Conservation (phyloP, 768 basidiomycete species). For the Pseudohyphozyma bogoriensis region DNA sequence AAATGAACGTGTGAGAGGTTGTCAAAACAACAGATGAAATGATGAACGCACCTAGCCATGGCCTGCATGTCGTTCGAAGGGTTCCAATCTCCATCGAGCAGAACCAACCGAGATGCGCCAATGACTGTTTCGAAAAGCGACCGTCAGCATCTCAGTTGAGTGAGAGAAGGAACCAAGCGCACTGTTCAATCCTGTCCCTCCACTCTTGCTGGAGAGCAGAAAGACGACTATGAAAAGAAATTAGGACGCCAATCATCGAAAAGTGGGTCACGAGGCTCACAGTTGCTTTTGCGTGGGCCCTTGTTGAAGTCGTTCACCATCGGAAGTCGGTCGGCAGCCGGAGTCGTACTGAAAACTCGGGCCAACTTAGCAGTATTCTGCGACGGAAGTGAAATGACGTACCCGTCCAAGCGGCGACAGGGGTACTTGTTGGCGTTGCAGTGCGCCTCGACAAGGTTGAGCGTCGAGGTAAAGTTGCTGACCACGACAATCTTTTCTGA, state of each 20-base stretch:
- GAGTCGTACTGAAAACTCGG: slow-evolving; percentile 17
- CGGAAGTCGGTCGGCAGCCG: slow-evolving; percentile 59
- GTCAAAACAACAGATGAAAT: background rate
- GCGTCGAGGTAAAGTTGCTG: slow-evolving; percentile 91
- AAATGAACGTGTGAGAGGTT: background rate
- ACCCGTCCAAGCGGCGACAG: slow-evolving; percentile 82
- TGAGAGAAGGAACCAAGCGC: slow-evolving; percentile 26
- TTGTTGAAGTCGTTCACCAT: slow-evolving; percentile 83
- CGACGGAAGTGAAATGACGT: slow-evolving; percentile 10
- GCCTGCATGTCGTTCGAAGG: slow-evolving; percentile 82
- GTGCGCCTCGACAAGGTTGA: slow-evolving; percentile 80
- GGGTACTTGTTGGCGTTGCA: slow-evolving; percentile 68
- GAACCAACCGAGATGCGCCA: slow-evolving; percentile 75
- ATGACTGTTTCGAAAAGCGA: slow-evolving; percentile 44
- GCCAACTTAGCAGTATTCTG: background rate
- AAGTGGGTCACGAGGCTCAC: slow-evolving; percentile 42
- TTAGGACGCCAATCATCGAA: background rate
- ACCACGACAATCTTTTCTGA: slow-evolving; percentile 88
- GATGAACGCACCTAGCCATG: slow-evolving; percentile 59
- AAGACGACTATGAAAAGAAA: slow-evolving; percentile 57
- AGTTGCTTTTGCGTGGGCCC: slow-evolving; percentile 57
- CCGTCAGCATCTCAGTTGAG: too few species aligned
- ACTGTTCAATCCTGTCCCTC: slow-evolving; percentile 82
- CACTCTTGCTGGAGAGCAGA: slow-evolving; percentile 85
- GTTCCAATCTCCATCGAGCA: slow-evolving; percentile 91